These are phyloP conservation scores for Nelumbo lutea DNA, from an alignment of 164 flowering plant genomes.

Conservation along the genomic window DNA sequence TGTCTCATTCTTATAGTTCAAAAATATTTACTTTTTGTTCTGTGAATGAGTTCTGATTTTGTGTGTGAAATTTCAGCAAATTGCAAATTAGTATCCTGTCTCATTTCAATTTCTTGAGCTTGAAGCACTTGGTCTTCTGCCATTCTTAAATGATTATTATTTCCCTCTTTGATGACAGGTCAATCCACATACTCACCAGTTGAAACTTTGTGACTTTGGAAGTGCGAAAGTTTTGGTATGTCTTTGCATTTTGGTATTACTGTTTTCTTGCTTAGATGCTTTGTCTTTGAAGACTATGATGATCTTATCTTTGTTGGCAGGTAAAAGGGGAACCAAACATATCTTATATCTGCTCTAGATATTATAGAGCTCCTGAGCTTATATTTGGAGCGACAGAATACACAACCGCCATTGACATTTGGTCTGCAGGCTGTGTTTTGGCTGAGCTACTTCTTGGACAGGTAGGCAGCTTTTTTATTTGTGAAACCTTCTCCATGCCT, in stretches of 20 bases:
- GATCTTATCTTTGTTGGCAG: conserved; percentile 16
- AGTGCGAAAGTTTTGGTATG: conserved; percentile 65
- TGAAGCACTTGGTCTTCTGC: neutral
- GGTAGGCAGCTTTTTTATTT: conserved; percentile 19
- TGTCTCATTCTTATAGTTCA: neutral
- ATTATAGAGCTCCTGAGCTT: conserved; percentile 67
- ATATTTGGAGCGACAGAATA: conserved; percentile 69
- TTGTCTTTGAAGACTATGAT: neutral
- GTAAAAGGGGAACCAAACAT: conserved; percentile 61
- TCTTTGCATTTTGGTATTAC: neutral
- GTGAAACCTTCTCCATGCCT: neutral
- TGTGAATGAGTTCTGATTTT: neutral
- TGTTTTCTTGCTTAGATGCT: neutral
- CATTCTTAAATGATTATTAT: neutral
- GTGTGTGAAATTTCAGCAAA: neutral
- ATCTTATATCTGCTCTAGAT: conserved; percentile 62
- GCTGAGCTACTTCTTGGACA: conserved; percentile 62
- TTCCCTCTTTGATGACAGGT: conserved; percentile 30
- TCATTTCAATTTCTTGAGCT: neutral
- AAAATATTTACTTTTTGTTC: too few relatives aligned
- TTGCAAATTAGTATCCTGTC: neutral
- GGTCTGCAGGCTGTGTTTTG: conserved; percentile 72
- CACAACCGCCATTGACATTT: conserved; percentile 64
- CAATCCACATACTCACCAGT: conserved; percentile 61
- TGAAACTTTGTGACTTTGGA: conserved; percentile 62